Percentiles rank a stretch among this genome's conserved stretches.
Evolutionary conservation across 73 alveolate genomes (phyloP).

Genomic region (Halteria grandinella): DNA sequence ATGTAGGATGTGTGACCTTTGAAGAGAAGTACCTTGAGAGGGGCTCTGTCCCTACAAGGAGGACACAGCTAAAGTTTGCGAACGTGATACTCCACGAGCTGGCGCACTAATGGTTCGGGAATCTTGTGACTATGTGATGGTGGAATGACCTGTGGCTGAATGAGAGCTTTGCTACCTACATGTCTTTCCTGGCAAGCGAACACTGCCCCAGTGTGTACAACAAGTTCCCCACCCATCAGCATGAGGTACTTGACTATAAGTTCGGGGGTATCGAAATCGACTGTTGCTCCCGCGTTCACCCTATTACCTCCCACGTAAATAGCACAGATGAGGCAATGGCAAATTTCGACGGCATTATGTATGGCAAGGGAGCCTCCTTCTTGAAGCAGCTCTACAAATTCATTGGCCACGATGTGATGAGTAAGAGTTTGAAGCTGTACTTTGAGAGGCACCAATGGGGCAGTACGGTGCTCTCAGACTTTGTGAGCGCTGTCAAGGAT

Average conservation of each 20-base stretch:
- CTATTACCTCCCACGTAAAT: constrained; percentile 81
- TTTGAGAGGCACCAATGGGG: constrained; percentile 74
- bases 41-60: constrained; percentile 21
- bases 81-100: constrained; percentile 87
- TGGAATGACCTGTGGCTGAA: constrained; percentile 95
- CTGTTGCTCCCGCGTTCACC: constrained; percentile 86
- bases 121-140: constrained; percentile 94
- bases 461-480: constrained; percentile 82
- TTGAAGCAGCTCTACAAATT: constrained; percentile 83
- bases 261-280: constrained; percentile 61
- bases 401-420: constrained; percentile 75
- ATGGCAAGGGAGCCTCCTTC: constrained; percentile 93
- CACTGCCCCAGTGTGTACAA: background rate
- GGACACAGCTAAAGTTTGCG: constrained; percentile 68
- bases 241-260: background rate
- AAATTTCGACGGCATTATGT: constrained; percentile 91
- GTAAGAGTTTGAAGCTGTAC: constrained; percentile 72
- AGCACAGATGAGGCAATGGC: constrained; percentile 92
- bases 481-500: constrained; percentile 57
- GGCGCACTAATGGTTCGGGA: constrained; percentile 97
- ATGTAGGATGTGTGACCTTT: constrained; percentile 79
- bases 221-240: background rate
- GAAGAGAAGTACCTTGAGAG: constrained; percentile 57
- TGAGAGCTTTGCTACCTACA: constrained; percentile 86
- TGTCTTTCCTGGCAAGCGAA: constrained; percentile 65